Evolutionary conservation across 345 rosid genomes (phyloP).

Genomic region (Dipteronia dyeriana): DNA sequence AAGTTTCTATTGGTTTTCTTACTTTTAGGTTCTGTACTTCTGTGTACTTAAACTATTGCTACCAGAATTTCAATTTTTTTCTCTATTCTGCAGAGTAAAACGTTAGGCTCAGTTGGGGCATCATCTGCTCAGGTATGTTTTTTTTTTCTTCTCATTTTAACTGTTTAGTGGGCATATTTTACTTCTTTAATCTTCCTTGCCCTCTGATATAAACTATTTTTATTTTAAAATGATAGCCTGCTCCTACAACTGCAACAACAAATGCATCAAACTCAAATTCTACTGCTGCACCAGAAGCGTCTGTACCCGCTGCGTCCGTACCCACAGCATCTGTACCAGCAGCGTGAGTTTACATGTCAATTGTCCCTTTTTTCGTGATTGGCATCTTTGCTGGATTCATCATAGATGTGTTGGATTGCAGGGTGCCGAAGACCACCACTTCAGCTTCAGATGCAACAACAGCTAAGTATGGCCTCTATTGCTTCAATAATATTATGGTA

Average conservation of each 20-base stretch:
- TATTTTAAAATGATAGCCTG: constrained; percentile 46
- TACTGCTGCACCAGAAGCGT: constrained; percentile 42
- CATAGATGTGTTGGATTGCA: constrained; percentile 21
- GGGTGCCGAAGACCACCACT: constrained; percentile 31
- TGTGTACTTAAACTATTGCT: not conserved
- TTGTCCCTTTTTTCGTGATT: not conserved
- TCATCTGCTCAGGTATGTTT: constrained; percentile 60
- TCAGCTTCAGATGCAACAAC: constrained; percentile 41
- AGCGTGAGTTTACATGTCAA: constrained; percentile 40
- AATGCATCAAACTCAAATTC: constrained; percentile 41
- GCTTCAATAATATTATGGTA: not conserved
- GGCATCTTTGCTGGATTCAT: constrained; percentile 10
- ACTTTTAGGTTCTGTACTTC: too few relatives aligned
- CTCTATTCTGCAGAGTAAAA: constrained; percentile 58
- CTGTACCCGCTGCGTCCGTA: constrained; percentile 49
- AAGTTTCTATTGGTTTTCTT: not conserved
- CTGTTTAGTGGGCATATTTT: constrained; percentile 1
- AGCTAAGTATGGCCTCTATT: constrained; percentile 39
- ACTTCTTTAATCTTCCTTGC: constrained; percentile 2
- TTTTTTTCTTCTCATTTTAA: constrained; percentile 6
- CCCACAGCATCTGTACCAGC: constrained; percentile 60
- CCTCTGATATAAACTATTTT: not conserved
- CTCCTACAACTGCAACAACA: constrained; percentile 48
- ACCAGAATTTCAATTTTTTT: not conserved
- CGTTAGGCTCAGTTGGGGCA: constrained; percentile 51